phyloP scores from a whole-genome alignment of 2,329 filamentous ascomycete genomes.

The Talaromyces rugulosus region DNA sequence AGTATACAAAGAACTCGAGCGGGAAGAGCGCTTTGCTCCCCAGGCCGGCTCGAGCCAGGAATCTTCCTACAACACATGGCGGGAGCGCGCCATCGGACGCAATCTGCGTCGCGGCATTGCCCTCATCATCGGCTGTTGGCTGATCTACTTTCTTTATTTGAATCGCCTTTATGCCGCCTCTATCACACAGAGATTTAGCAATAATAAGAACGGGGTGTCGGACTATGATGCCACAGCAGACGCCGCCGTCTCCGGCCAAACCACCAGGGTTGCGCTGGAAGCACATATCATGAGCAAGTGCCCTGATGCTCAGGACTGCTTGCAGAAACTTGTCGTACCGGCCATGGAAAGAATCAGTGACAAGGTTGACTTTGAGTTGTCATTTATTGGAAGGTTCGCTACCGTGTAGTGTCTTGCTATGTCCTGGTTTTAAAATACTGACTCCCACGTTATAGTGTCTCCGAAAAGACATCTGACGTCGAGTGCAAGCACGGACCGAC shows the following conservation, averaged over 20 bases:
- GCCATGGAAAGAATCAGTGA: slow-evolving; percentile 76
- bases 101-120: slow-evolving; percentile 8
- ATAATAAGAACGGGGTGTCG: neutral
- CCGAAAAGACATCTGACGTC: slow-evolving; percentile 73
- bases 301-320: slow-evolving; percentile 80
- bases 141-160: slow-evolving; percentile 11
- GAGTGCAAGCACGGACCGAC: slow-evolving; percentile 82
- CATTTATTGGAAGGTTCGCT: slow-evolving; percentile 75
- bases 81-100: slow-evolving; percentile 11
- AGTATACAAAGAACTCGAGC: slow-evolving; percentile 12
- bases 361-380: slow-evolving; percentile 87
- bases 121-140: slow-evolving; percentile 13
- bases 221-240: neutral
- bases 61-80: slow-evolving; percentile 5
- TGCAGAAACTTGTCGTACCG: slow-evolving; percentile 75
- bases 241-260: slow-evolving; percentile 5
- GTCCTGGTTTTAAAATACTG: neutral
- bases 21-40: slow-evolving; percentile 11
- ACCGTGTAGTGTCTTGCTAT: neutral
- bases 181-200: neutral
- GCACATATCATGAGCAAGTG: slow-evolving; percentile 98
- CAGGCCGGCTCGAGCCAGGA: slow-evolving; percentile 5
- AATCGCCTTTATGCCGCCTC: slow-evolving; percentile 8
- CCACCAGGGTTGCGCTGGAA: slow-evolving; percentile 66
- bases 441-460: slow-evolving; percentile 42